Evolutionary conservation across 108 stramenopile genomes (phyloP).

Genomic region (Cyclostephanos invisitatus): DNA sequence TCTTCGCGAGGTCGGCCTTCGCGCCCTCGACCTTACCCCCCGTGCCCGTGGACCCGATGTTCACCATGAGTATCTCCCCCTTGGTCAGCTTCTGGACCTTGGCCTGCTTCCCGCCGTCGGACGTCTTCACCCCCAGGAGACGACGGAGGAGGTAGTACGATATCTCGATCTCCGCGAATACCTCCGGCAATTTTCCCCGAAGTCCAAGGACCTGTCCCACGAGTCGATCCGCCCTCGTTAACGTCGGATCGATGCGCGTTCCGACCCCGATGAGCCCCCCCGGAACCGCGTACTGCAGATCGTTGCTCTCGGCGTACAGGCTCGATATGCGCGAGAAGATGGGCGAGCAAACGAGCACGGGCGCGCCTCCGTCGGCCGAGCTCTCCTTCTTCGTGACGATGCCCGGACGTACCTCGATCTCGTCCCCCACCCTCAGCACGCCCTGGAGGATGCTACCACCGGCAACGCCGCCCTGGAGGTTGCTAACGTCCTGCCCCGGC

Average conservation of each 20-base stretch:
- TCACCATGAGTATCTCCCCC: slow-evolving; percentile 99
- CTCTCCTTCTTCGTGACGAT: slow-evolving; percentile 95
- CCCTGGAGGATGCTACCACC: slow-evolving; percentile 99
- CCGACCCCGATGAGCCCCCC: slow-evolving; percentile 99
- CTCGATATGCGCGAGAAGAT: slow-evolving; percentile 90
- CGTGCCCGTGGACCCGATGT: slow-evolving; percentile 98
- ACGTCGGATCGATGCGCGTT: slow-evolving; percentile 97
- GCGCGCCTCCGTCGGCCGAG: slow-evolving; percentile 61
- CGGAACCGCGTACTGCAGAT: slow-evolving; percentile 97
- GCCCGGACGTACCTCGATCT: slow-evolving; percentile 99
- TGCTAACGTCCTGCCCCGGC: slow-evolving; percentile 96
- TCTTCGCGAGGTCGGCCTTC: slow-evolving; percentile 95
- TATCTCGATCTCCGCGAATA: slow-evolving; percentile 98
- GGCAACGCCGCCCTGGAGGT: slow-evolving; percentile 98
- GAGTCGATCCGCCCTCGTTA: slow-evolving; percentile 98
- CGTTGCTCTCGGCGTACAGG: slow-evolving; percentile 96
- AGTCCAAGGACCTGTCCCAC: slow-evolving; percentile 98
- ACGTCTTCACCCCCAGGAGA: slow-evolving; percentile 97
- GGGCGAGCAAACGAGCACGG: slow-evolving; percentile 90
- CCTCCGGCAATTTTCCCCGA: slow-evolving; percentile 94
- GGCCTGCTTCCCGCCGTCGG: slow-evolving; percentile 98
- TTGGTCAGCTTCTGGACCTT: slow-evolving; percentile 97
- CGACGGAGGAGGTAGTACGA: slow-evolving; percentile 96
- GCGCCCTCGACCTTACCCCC: slow-evolving; percentile 96
- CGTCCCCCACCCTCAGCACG: slow-evolving; percentile 95